Evolutionary conservation across 2,329 filamentous ascomycete species (phyloP).

Genomic region (Ophiostoma piceae): DNA sequence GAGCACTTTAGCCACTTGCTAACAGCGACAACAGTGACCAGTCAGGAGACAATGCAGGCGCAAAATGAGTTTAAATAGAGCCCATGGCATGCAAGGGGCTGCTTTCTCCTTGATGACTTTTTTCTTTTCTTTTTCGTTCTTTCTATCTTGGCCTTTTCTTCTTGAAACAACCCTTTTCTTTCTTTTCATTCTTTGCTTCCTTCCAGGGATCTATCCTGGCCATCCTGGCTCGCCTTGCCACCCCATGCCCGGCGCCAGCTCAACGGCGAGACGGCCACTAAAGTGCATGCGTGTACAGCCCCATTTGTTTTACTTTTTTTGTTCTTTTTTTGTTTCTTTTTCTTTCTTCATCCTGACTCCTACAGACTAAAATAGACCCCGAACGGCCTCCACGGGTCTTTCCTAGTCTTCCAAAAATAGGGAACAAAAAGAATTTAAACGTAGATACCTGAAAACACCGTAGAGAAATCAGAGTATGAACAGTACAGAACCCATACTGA

Average conservation of each 20-base stretch:
- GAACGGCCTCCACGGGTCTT: neutral
- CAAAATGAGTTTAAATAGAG: neutral
- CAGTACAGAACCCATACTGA: too few species aligned
- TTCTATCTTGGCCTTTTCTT: neutral
- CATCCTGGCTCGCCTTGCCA: neutral
- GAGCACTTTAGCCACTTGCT: neutral
- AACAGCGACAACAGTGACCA: neutral
- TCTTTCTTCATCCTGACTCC: neutral
- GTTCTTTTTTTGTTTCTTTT: neutral
- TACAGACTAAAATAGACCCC: neutral
- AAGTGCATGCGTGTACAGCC: conserved; percentile 7
- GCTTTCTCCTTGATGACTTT: neutral
- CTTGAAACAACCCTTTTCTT: neutral
- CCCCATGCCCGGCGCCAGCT: neutral
- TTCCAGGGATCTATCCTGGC: neutral
- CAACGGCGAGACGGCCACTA: neutral
- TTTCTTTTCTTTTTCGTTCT: neutral
- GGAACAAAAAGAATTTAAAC: neutral
- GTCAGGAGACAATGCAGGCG: neutral
- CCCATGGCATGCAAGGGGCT: neutral
- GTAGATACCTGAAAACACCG: too few species aligned
- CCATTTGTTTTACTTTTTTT: neutral
- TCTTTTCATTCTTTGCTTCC: neutral
- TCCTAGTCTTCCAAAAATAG: neutral
- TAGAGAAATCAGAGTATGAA: too few species aligned